Percentiles rank a stretch among this genome's conserved stretches.
Conservation (phyloP, 805 yeast species). For the Saturnispora silvae region DNA sequence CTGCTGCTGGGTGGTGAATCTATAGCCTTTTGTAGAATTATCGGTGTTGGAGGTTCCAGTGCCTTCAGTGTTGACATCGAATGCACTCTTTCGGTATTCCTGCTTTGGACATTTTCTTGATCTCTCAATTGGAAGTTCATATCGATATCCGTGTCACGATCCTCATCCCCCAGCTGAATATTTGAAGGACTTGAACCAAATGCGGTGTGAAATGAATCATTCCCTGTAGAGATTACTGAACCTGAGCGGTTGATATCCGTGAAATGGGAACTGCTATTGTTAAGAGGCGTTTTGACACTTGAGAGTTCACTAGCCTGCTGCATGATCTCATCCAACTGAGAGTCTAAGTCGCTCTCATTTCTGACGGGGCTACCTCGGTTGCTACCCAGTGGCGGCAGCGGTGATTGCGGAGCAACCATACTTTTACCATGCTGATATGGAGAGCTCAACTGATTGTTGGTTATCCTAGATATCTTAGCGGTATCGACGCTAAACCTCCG, state of each 20-base stretch:
- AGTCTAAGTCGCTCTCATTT: constrained; percentile 13
- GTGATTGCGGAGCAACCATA: constrained; percentile 13
- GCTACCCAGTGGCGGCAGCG: constrained; percentile 8
- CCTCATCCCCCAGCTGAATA: too few species aligned
- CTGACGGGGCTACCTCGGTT: background rate
- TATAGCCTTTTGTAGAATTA: background rate
- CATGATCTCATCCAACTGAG: constrained; percentile 24
- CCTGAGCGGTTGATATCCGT: too few species aligned
- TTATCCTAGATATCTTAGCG: constrained; percentile 6
- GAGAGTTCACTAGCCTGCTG: constrained; percentile 24
- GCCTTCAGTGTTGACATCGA: constrained; percentile 1
- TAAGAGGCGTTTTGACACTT: too few species aligned
- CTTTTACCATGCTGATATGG: too few species aligned
- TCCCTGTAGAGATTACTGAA: constrained; percentile 5
- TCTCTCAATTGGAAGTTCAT: background rate
- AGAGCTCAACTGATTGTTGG: constrained; percentile 3
- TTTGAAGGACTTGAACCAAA: too few species aligned
- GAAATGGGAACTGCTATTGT: too few species aligned
- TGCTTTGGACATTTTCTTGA: background rate
- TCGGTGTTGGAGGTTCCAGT: background rate
- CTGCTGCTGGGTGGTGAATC: background rate
- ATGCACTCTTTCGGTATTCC: background rate
- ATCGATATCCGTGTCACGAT: background rate
- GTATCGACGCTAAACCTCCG: constrained; percentile 15
- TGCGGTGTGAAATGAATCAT: constrained; percentile 13